Conservation (phyloP, 176 grass and related monocot species). For the Urochloa ruziziensis region DNA sequence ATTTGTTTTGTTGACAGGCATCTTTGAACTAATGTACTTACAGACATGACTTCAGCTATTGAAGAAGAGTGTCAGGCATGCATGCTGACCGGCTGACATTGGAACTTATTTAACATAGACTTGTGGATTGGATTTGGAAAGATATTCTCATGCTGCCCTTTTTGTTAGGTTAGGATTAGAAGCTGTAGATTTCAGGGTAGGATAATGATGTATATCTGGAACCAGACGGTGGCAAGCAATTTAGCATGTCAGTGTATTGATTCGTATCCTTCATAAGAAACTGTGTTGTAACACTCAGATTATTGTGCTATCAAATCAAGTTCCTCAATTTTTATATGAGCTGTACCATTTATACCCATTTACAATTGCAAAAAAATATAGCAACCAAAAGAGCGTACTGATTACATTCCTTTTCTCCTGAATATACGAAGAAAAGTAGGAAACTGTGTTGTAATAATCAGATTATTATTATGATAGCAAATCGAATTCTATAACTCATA, state of each 20-base stretch:
- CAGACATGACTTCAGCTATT: neutral
- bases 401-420: neutral
- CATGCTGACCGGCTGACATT: conserved; percentile 8
- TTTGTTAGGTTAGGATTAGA: neutral
- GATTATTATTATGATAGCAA: neutral
- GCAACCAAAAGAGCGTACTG: neutral
- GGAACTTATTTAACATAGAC: neutral
- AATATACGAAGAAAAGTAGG: neutral
- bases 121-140: conserved; percentile 1
- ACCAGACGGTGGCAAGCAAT: neutral
- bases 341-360: neutral
- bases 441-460: neutral
- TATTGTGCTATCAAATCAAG: neutral
- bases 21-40: neutral
- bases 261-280: neutral
- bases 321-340: neutral
- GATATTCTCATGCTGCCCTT: neutral
- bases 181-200: neutral
- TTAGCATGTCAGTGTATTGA: neutral
- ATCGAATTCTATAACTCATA: neutral
- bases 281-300: neutral
- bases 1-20: conserved; percentile 27
- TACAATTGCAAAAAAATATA: neutral
- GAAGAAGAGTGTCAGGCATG: conserved; percentile 14
- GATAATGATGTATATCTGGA: neutral